Conservation (phyloP, 108 stramenopile species). For the Epithemia pelagica region DNA sequence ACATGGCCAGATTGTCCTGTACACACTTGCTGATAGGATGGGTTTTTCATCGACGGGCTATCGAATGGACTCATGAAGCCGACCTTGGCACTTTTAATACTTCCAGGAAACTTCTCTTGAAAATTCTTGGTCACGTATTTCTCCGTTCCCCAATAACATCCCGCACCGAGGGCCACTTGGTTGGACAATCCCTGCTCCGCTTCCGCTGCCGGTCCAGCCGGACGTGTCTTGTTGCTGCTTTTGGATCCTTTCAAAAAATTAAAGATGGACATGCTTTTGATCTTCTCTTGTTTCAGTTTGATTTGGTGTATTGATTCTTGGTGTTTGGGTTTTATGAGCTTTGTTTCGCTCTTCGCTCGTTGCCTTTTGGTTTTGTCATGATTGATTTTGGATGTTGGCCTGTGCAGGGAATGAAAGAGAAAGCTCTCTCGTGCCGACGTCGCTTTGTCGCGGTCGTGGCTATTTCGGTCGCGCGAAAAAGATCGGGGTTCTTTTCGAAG, state of each 20-base stretch:
- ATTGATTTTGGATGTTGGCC: no score
- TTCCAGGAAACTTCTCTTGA: conserved; percentile 37
- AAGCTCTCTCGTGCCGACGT: no score
- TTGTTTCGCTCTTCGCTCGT: no score
- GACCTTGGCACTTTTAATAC: conserved; percentile 39
- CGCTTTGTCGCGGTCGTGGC: no score
- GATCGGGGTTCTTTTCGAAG: no score
- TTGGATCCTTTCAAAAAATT: not conserved
- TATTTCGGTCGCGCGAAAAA: no score
- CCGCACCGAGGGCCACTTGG: conserved; percentile 48
- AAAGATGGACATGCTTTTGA: not conserved
- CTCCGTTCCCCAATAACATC: conserved; percentile 80
- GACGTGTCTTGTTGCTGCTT: not conserved
- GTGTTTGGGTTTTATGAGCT: no score
- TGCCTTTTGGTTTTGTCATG: no score
- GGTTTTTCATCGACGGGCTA: conserved; percentile 38
- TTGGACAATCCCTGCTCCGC: conserved; percentile 12
- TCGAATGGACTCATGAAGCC: conserved; percentile 63
- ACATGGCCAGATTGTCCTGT: conserved; percentile 58
- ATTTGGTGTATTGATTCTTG: no score
- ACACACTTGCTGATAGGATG: conserved; percentile 62
- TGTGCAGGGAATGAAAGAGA: no score
- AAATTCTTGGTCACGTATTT: conserved; percentile 60
- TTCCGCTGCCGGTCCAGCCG: not conserved
- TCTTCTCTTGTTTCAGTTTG: no score